Conservation (phyloP, 2,329 filamentous ascomycete species). For the Xylariaceae sp. region DNA sequence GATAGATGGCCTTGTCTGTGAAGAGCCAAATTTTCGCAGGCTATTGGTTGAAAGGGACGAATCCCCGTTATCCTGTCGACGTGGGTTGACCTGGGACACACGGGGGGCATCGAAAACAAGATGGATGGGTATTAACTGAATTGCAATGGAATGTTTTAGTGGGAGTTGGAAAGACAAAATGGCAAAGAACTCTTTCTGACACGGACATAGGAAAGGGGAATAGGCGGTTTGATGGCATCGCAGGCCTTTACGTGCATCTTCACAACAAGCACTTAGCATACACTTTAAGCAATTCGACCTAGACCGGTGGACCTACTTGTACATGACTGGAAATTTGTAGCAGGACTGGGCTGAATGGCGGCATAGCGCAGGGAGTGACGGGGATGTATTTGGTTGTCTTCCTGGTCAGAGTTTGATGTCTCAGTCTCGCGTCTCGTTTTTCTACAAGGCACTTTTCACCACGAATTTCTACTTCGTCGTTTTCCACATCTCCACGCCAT, state of each 20-base stretch:
- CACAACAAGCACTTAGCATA: constrained; percentile 29
- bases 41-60: constrained; percentile 36
- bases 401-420: constrained; percentile 26
- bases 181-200: constrained; percentile 22
- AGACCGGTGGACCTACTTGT: constrained; percentile 29
- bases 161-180: constrained; percentile 41
- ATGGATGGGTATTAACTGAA: constrained; percentile 23
- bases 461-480: constrained; percentile 11
- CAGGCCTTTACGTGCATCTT: constrained; percentile 23
- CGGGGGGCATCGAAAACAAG: constrained; percentile 6
- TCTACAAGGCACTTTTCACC: constrained; percentile 22
- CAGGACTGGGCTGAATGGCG: constrained; percentile 30
- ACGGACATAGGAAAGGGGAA: constrained; percentile 22
- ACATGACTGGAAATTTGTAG: constrained; percentile 33
- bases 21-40: constrained; percentile 20
- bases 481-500: constrained; percentile 1
- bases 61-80: constrained; percentile 19
- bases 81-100: constrained; percentile 10
- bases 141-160: constrained; percentile 34
- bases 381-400: constrained; percentile 33
- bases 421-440: constrained; percentile 26
- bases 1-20: constrained; percentile 6
- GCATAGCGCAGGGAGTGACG: constrained; percentile 36
- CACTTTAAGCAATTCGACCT: constrained; percentile 28
- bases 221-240: constrained; percentile 24